Conservation (phyloP, 345 rosid genomes). For the Pugionium dolabratum region DNA sequence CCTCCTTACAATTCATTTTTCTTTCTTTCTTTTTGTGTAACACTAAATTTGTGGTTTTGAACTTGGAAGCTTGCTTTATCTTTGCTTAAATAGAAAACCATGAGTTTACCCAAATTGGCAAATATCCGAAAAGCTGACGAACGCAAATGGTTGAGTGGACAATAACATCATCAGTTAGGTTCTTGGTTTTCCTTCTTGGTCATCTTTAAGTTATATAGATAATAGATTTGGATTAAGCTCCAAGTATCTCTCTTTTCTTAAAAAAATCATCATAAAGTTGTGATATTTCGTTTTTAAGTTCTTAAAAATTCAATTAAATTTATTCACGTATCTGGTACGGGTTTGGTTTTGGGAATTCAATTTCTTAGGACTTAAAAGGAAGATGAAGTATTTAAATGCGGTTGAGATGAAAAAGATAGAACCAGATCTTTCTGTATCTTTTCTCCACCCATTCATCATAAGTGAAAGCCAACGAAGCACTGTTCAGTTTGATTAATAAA, state of each 20-base stretch:
- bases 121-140: conserved; percentile 36
- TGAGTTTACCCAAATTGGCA: conserved; percentile 39
- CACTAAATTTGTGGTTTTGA: conserved; percentile 4
- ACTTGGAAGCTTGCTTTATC: conserved; percentile 15
- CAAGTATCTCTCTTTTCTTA: conserved; percentile 21
- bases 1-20: conserved; percentile 36
- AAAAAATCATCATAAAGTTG: conserved; percentile 20
- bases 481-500: conserved; percentile 7
- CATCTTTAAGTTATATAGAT: conserved; percentile 32
- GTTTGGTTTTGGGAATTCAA: neutral
- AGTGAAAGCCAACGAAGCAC: conserved; percentile 35
- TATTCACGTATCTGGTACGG: conserved; percentile 1
- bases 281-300: neutral
- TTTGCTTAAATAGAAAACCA: conserved; percentile 40
- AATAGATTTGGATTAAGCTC: conserved; percentile 39
- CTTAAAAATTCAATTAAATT: conserved; percentile 2
- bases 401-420: conserved; percentile 29
- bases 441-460: conserved; percentile 23
- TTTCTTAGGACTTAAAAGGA: conserved; percentile 5
- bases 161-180: conserved; percentile 43
- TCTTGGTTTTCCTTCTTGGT: conserved; percentile 20
- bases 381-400: conserved; percentile 26
- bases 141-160: conserved; percentile 32
- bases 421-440: conserved; percentile 37
- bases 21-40: neutral